Base-by-base conservation (phyloP, 805 yeast species). In the Saturnispora halmiae region DNA sequence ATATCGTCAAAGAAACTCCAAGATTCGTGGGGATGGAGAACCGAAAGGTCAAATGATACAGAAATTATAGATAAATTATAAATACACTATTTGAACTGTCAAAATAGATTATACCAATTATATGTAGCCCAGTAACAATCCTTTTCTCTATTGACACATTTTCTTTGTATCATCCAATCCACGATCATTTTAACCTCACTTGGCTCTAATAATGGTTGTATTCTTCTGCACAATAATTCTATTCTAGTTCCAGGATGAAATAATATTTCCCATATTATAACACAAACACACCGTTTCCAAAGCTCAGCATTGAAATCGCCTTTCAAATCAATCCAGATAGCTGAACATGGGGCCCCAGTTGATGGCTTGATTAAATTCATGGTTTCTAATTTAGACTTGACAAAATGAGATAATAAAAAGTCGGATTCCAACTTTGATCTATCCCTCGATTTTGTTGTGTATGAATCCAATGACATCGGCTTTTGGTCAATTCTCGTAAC, bases 401-500 rank as follows among this genome's bases (percentile, higher is more conserved):
- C 38, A 26, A 47, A 52, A 42, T 40, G 45, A 8, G 63, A 60
- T 18, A 70, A 55, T 18, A 73, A 66, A 19, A 77, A 75, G 53
- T 75, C 94, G 54, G 77, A 80, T 51, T 72, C 85, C 36, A 73
- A 69, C 55, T 68, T 78, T 31, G 69, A 75, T 47, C 79, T 74
- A 46, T 84, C 94, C 31, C 83, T 72, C 15, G 75, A 65, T 46
- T 95, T 70, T 1, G 95, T 82, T 30, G 80, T 81, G 54, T 87
- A 88, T 10, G 84, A 79, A 27, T 69, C 66, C n/a, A 70, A 55
- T 16, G 59, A 58, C 13, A 63, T 67, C 43, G 73, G 67, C 8
- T 69, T 60, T 39, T 71, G 70, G 49, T 82, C 84, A 18, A 82
- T 67, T 34, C 80, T 66, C 4, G 68, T 67, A 3, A 79, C 46